These are phyloP conservation scores for Zygosaccharomyces sapae DNA, from an alignment of 1,139 yeast species.

Conservation along the genomic window DNA sequence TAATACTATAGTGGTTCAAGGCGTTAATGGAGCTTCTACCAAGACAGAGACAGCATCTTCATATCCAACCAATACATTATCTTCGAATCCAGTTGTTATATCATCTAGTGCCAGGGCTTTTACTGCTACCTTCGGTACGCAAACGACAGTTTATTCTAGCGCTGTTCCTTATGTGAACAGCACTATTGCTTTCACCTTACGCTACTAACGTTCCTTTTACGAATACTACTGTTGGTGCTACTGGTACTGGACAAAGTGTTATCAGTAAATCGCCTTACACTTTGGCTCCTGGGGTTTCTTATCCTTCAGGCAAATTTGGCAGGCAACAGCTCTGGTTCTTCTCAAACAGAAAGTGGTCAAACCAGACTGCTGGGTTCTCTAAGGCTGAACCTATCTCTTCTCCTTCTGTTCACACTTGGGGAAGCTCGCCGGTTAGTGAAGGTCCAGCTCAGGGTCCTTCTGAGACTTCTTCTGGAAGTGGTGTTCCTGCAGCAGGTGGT, in stretches of 20 bases:
- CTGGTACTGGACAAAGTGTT: not conserved
- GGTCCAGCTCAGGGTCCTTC: not conserved
- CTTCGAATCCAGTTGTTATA: not conserved
- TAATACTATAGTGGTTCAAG: not conserved
- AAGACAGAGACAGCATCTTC: not conserved
- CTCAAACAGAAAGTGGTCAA: not conserved
- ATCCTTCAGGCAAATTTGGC: not conserved
- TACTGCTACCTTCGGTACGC: not conserved
- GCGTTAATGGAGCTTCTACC: not conserved
- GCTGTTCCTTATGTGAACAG: not conserved
- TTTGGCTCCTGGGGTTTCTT: no score
- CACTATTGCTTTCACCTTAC: no score
- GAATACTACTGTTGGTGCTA: not conserved
- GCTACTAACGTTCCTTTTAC: not conserved
- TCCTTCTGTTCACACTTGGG: not conserved
- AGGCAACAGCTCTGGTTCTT: not conserved
- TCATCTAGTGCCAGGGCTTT: not conserved
- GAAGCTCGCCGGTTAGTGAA: no score
- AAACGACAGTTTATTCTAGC: not conserved
- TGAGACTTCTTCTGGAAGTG: not conserved
- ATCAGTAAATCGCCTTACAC: not conserved
- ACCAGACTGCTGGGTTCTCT: not conserved
- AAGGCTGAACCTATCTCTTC: no score
- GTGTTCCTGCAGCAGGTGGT: not conserved
- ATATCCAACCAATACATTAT: not conserved